Base-by-base conservation (phyloP, 73 alveolate genomes). In the Stentor roeselii region DNA sequence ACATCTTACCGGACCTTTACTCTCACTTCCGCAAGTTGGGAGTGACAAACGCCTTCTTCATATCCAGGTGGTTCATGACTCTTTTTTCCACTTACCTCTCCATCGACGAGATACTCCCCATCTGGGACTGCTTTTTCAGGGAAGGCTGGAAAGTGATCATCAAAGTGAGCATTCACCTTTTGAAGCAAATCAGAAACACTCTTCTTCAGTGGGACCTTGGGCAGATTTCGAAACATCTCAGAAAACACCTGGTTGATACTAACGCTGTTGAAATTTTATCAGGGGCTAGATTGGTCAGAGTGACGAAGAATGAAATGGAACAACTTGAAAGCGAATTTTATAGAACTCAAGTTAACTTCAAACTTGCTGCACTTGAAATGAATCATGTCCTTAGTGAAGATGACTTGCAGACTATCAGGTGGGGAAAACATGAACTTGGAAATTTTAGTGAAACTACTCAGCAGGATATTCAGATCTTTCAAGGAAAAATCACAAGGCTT, bases 41-140 rank as follows among this genome's bases (percentile, higher is more conserved):
- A 60, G 14, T 87, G 1, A 39, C 60, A 15, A 61, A 58, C 1
- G 89, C 78, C 75, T 78, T 80, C 34, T 60, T 83, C 74, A 87
- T 87, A 21, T 86, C 89, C n/a, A n/a, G 80, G 3, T 87, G 92
- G 89, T 27, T 87, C n/a, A 83, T 87, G 82, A 87, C 92, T 2
- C 39, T 87, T 50, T 87, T 87, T 50, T 87, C 89, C 34, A 82
- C 89, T 14, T 83, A 80, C 61, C 78, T 87, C 1, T 3, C 60
- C 3, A 41, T 11, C 42, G 84, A 83, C 39, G 82, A 59, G 78
- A 21, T 59, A 3, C 36, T 39, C 36, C 14, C 3, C 31, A 67
- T 82, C 3, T 50, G 86, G 36, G 92, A 87, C 67, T 60, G 76
- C 75, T 83, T 87, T 41, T 83, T 83, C 39, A 42, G 61, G 15